phyloP scores from a whole-genome alignment of 768 basidiomycete genomes.

The Austroboletus eburneus region DNA sequence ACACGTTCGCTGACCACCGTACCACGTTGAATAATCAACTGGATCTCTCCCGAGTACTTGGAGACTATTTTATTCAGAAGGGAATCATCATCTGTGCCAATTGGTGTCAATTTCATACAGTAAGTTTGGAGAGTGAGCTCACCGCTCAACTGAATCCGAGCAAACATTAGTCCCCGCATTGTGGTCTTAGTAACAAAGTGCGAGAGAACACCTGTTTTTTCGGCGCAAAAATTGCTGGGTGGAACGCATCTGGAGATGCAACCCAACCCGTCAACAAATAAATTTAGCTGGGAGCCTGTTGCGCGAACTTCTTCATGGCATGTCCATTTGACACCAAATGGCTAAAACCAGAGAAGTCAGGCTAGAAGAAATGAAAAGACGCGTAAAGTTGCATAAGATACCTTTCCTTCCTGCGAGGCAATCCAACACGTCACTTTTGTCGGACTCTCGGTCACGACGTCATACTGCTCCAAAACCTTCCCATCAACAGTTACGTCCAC shows the following conservation, averaged over 20 bases:
- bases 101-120: not conserved
- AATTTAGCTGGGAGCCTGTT: too few species aligned
- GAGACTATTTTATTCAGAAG: slow-evolving; percentile 5
- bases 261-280: not conserved
- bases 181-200: not conserved
- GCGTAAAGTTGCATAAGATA: not conserved
- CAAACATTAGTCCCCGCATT: slow-evolving; percentile 10
- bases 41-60: slow-evolving; percentile 16
- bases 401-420: slow-evolving; percentile 22
- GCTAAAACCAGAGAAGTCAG: slow-evolving; percentile 1
- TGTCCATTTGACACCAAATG: slow-evolving; percentile 13
- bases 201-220: not conserved
- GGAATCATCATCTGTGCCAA: slow-evolving; percentile 20
- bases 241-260: slow-evolving; percentile 5
- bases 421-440: slow-evolving; percentile 20
- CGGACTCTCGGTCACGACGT: slow-evolving; percentile 1
- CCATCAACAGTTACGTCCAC: slow-evolving; percentile 11
- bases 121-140: not conserved
- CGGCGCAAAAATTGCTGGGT: not conserved
- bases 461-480: slow-evolving; percentile 12
- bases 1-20: fast-evolving
- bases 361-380: not conserved
- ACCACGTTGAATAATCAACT: slow-evolving; percentile 5
- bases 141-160: slow-evolving; percentile 17
- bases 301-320: not conserved